A percentile compares a stretch with the other conserved stretches of the same genome.
phyloP scores from a whole-genome alignment of 2,329 filamentous ascomycete genomes.

The Colletotrichum zoysiae region DNA sequence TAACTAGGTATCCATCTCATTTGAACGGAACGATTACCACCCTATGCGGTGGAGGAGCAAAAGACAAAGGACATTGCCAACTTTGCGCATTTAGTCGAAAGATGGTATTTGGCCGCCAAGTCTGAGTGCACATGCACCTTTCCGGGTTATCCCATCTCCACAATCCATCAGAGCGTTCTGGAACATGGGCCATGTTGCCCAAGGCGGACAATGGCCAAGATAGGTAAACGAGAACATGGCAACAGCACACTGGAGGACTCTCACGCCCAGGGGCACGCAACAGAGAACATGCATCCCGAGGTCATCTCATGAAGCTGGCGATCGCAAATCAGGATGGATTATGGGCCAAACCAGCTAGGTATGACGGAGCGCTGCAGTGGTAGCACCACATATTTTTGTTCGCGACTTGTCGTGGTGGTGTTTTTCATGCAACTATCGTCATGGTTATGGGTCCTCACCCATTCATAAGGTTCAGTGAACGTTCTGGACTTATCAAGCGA shows the following conservation, averaged over 20 bases:
- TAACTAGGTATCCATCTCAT: constrained; percentile 17
- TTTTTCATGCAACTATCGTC: constrained; percentile 28
- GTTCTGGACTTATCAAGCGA: constrained; percentile 33
- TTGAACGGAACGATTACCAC: constrained; percentile 2
- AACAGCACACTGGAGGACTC: background rate
- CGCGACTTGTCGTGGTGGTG: constrained; percentile 3
- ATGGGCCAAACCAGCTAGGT: constrained; percentile 10
- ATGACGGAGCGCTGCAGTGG: constrained; percentile 17
- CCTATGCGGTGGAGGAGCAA: constrained; percentile 15
- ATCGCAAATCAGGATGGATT: constrained; percentile 22
- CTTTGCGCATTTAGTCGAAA: constrained; percentile 31
- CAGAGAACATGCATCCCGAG: constrained; percentile 10
- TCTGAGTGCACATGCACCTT: constrained; percentile 28
- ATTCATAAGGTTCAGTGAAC: constrained; percentile 25
- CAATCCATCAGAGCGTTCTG: constrained; percentile 37
- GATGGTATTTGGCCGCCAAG: constrained; percentile 33
- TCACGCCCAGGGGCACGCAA: background rate
- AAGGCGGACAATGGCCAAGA: constrained; percentile 13
- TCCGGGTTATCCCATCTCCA: constrained; percentile 27
- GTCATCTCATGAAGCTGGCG: constrained; percentile 10
- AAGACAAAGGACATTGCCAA: constrained; percentile 30
- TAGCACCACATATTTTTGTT: constrained; percentile 20
- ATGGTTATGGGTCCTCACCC: constrained; percentile 13
- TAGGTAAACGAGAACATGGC: background rate
- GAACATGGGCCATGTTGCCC: constrained; percentile 33